Percentiles rank a stretch among this genome's conserved stretches.
Evolutionary conservation across 2,329 filamentous ascomycete species (phyloP).

Genomic region (Hyphodiscus sp.): DNA sequence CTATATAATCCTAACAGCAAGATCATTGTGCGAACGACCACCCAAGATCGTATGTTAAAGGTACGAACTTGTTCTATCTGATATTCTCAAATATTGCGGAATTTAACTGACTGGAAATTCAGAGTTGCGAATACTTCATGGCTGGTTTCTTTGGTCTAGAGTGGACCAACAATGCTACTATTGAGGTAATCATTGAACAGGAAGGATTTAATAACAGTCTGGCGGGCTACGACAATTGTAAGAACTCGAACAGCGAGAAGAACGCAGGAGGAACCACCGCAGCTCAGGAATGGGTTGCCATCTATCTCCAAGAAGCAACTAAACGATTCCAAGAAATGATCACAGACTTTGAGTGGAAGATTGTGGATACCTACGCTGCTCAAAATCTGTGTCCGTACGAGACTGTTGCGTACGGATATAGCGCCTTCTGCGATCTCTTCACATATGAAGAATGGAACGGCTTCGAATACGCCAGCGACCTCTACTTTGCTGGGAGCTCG

Average conservation of each 20-base stretch:
- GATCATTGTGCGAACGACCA: constrained; percentile 67
- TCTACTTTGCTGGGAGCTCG: constrained; percentile 52
- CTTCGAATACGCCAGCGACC: constrained; percentile 65
- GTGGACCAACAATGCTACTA: constrained; percentile 64
- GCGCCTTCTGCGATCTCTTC: constrained; percentile 67
- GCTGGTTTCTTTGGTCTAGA: constrained; percentile 73
- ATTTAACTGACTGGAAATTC: constrained; percentile 2
- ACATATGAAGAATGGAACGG: constrained; percentile 68
- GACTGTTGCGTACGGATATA: constrained; percentile 70
- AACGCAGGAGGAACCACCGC: constrained; percentile 48
- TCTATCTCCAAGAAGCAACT: constrained; percentile 60
- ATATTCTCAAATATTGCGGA: background rate
- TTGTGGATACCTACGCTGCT: constrained; percentile 57
- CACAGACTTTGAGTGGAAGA: constrained; percentile 55
- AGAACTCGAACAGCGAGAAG: constrained; percentile 44
- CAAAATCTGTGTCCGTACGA: constrained; percentile 74
- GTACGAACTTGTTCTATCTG: constrained; percentile 31
- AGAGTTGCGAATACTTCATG: constrained; percentile 64
- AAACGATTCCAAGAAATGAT: constrained; percentile 51
- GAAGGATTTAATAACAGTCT: constrained; percentile 62
- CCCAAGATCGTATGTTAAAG: constrained; percentile 71
- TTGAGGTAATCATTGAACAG: constrained; percentile 66
- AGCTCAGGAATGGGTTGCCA: constrained; percentile 50
- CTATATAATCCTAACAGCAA: constrained; percentile 68
- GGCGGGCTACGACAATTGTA: constrained; percentile 60